Evolutionary conservation across 78 protist genomes (phyloP).

Genomic region (Capsaspora owczarzaki): DNA sequence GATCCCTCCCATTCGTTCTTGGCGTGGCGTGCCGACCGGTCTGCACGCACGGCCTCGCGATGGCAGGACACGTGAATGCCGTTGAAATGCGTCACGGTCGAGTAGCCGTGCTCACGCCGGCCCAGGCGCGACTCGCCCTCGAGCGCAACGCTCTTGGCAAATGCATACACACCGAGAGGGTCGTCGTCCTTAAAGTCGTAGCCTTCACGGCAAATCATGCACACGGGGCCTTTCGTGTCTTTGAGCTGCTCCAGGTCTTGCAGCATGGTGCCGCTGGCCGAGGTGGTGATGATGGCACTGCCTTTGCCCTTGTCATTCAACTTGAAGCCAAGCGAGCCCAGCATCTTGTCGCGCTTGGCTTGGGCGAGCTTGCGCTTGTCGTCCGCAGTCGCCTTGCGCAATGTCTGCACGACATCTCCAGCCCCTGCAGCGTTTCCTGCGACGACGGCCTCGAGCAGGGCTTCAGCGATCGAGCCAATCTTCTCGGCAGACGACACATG

Average conservation of each 20-base stretch:
- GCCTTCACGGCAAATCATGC: slow-evolving; percentile 78
- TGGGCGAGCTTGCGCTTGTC: slow-evolving; percentile 49
- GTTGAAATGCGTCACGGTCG: slow-evolving; percentile 72
- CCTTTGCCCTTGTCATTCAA: background rate
- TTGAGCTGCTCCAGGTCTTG: slow-evolving; percentile 61
- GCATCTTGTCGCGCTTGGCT: slow-evolving; percentile 41
- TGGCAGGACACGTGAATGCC: slow-evolving; percentile 70
- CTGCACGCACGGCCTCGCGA: slow-evolving; percentile 63
- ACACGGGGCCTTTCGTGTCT: slow-evolving; percentile 56
- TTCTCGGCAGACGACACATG: slow-evolving; percentile 25
- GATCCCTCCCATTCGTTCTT: slow-evolving; percentile 85
- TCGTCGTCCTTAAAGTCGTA: slow-evolving; percentile 46
- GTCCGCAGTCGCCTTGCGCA: slow-evolving; percentile 30
- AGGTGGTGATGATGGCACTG: background rate
- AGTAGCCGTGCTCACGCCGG: background rate
- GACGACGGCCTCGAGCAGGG: slow-evolving; percentile 33
- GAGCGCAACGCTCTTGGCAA: slow-evolving; percentile 6
- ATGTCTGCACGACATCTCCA: slow-evolving; percentile 14
- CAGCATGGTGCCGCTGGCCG: background rate
- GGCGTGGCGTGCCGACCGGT: slow-evolving; percentile 19
- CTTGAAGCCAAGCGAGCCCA: slow-evolving; percentile 39
- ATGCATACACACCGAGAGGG: slow-evolving; percentile 64
- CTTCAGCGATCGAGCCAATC: slow-evolving; percentile 54
- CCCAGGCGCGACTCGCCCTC: background rate
- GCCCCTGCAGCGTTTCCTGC: slow-evolving; percentile 27